Base-by-base conservation (phyloP, 345 rosid species). In the Eucalyptus lansdowneana region DNA sequence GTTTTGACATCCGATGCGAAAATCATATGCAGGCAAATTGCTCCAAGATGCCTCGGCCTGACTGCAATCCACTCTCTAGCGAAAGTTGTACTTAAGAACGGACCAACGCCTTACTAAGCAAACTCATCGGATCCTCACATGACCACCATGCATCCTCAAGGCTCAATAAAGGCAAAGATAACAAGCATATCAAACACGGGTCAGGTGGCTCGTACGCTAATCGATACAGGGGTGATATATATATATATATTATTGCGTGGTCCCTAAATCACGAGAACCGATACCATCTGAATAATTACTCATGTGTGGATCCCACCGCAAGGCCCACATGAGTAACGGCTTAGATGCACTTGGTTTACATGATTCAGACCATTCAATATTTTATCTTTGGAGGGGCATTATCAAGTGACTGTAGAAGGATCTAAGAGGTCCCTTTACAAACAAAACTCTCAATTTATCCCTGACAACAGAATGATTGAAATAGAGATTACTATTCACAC, bases 1-100 rank as follows among this genome's bases (percentile, higher is more conserved):
- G 7, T 69, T 34, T 34, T 9, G 1, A 69, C 44, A 17, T 34
- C 44, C 7, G 2, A 17, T 3, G 1, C 0, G 4, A 17, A 69
- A 69, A 69, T 34, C 80, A n/a, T 17, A 17, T 15, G 40, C 5
- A 4, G 1, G 11, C 9, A 67, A 15, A 67, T 15, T 14, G 76
- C 16, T 69, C 44, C 24, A 34, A 69, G 44, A 69, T 34, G 80
- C 44, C 42, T 69, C 7, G 34, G 24, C 80, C 22, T 40, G 11
- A 34, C 7, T 69, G 44, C 24, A 11, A 16, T 69, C 80, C 42
- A 16, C 21, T 34, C 80, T 34, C 42, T 9, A 17, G 24, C 7
- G 2, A 17, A 31, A 8, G 42, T 69, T 37, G 42, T 3, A 34
- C 80, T 16, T 31, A 31, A 17, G 80, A 34, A 34, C 13, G 13